phyloP scores from a whole-genome alignment of 345 rosid genomes.

The Fremontodendron californicum region DNA sequence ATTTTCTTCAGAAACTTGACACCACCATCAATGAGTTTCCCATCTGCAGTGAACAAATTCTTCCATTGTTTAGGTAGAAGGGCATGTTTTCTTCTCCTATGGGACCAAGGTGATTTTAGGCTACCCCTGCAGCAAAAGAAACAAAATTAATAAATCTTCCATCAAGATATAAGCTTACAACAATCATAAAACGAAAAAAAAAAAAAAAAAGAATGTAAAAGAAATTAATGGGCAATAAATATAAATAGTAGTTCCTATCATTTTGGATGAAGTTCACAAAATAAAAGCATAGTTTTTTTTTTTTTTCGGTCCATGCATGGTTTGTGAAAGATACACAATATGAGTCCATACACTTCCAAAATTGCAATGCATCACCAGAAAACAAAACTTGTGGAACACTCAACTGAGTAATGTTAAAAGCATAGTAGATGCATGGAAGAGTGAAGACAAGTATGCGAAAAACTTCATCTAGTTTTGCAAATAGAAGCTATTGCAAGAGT shows the following conservation, averaged over 20 bases:
- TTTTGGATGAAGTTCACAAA: neutral
- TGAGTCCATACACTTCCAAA: neutral
- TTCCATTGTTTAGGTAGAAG: slow-evolving; percentile 79
- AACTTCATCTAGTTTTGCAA: neutral
- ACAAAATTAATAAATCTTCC: neutral
- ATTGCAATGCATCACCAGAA: neutral
- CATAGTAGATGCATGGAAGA: too few species aligned
- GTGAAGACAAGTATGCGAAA: neutral
- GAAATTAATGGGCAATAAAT: too few species aligned
- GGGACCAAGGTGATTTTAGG: slow-evolving; percentile 91
- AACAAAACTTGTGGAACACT: neutral
- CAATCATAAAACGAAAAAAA: neutral
- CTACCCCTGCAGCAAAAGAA: slow-evolving; percentile 48
- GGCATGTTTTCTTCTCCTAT: slow-evolving; percentile 75
- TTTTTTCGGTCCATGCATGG: neutral
- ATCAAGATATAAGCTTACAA: slow-evolving; percentile 9
- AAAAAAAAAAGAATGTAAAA: neutral
- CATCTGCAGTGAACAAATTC: slow-evolving; percentile 64
- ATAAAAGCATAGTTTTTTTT: neutral
- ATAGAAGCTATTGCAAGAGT: neutral
- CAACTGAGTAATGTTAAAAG: slow-evolving; percentile 3
- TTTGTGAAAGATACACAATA: neutral
- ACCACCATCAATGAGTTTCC: slow-evolving; percentile 75
- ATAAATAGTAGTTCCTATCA: neutral
- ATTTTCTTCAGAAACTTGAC: slow-evolving; percentile 81